These are phyloP conservation scores for Phyllosticta paracitricarpa DNA, from an alignment of 2,329 filamentous ascomycete species.

Conservation along the genomic window DNA sequence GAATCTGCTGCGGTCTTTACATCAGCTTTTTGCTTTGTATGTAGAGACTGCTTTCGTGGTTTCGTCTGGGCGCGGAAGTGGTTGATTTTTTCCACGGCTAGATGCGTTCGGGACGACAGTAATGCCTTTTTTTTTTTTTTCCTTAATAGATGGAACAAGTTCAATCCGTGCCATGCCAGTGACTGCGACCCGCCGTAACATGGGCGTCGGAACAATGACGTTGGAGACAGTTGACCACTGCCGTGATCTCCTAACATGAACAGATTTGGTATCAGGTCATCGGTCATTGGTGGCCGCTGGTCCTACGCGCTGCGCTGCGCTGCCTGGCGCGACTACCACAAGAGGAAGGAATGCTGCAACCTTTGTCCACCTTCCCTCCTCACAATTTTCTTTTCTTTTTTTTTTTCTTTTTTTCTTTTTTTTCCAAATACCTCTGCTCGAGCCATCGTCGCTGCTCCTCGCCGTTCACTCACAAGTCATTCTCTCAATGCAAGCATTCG, in stretches of 20 bases:
- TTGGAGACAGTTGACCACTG: neutral
- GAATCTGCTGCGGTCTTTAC: constrained; percentile 23
- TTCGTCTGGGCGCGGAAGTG: constrained; percentile 25
- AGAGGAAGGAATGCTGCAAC: neutral
- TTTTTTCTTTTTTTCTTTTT: too few species aligned
- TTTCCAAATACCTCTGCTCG: neutral
- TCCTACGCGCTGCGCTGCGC: neutral
- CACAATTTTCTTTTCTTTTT: neutral
- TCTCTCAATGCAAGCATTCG: neutral
- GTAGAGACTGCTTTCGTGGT: constrained; percentile 20
- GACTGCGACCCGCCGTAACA: neutral
- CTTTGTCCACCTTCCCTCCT: neutral
- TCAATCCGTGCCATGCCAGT: neutral
- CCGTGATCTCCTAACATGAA: neutral
- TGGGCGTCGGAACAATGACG: neutral
- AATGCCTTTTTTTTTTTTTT: constrained; percentile 28
- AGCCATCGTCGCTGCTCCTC: neutral
- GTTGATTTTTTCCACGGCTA: constrained; percentile 20
- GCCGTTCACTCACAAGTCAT: neutral
- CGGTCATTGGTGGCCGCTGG: neutral
- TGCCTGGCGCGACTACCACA: neutral
- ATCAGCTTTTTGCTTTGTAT: constrained; percentile 19
- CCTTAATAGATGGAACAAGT: constrained; percentile 21
- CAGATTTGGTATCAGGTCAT: neutral
- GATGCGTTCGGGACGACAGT: constrained; percentile 27